Base-by-base conservation (phyloP, 305 asterid species). In the Fraxinus latifolia region DNA sequence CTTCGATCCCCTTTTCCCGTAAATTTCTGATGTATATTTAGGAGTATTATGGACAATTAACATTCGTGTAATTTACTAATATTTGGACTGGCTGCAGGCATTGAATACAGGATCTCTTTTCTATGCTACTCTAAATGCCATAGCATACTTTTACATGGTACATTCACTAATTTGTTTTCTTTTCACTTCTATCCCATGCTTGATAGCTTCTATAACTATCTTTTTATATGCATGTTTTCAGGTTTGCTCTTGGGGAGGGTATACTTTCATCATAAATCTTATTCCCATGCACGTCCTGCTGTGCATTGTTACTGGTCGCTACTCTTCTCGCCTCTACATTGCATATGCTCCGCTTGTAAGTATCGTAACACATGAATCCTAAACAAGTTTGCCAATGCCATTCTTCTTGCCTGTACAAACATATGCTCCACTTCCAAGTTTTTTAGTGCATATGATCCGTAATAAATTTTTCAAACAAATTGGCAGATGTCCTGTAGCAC, bases 211-310 rank as follows among this genome's bases (percentile, higher is more conserved):
- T 67, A 11, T 68, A 44, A 58, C 70, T 65, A 7, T 74, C 68
- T 82, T 6, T 86, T 34, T 82, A 36, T 73, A 19, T 82, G 33
- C 73, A 27, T 81, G 62, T 80, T 85, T 81, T 84, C 87, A 96
- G 98, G 99, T 96, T 86, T 94, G 98, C 94, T 96, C 99, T 65
- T 96, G 99, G 99, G 98, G 99, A 92, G 99, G 99, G 74, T 96
- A 96, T 85, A 96, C 99, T 80, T 96, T 96, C 87, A 96, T 94
- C 77, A 96, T 96, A 82, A 96, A 96, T 89, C 98, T 96, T 80
- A 96, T 96, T 83, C 99, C 99, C 62, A 96, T 96, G 98, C 99
- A 96, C 82, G 98, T 92, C 84, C 93, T 96, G 81, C 91, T 93
- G 75, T 96, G 98, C 92, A 96, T 96, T 60, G 93, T 94, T 78